A percentile compares a stretch with the other conserved stretches of the same genome.
Conservation (phyloP, 805 yeast species). For the Zygoascus bituminiphila region DNA sequence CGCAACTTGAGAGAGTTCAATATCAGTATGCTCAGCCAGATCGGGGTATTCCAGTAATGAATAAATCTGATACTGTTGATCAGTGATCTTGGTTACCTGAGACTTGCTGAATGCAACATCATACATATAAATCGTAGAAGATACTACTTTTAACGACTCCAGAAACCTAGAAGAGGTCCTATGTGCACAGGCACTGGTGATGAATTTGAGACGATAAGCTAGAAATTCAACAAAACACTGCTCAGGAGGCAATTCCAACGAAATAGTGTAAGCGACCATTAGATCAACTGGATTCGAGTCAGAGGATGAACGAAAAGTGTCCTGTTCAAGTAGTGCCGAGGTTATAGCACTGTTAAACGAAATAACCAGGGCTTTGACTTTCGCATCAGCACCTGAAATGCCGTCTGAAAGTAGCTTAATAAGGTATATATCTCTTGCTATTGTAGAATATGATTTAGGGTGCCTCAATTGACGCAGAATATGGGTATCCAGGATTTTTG, state of each 20-base stretch:
- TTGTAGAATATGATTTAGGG: background rate
- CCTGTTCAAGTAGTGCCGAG: background rate
- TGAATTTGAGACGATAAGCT: background rate
- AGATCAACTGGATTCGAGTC: slow-evolving; percentile 11
- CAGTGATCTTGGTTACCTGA: slow-evolving; percentile 10
- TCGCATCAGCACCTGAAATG: too few relatives aligned
- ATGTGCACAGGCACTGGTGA: background rate
- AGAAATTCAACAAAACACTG: background rate
- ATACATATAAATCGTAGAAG: slow-evolving; percentile 9
- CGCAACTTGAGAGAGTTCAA: slow-evolving; percentile 7
- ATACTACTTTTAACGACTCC: slow-evolving; percentile 8
- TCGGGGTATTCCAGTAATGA: slow-evolving; percentile 14
- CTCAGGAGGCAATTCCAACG: slow-evolving; percentile 10
- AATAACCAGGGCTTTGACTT: background rate
- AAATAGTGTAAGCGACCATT: slow-evolving; percentile 19
- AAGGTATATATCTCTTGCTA: background rate
- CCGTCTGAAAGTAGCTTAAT: background rate
- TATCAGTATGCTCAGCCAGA: slow-evolving; percentile 7
- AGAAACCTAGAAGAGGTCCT: slow-evolving; percentile 3
- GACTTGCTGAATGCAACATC: slow-evolving; percentile 13
- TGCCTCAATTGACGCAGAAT: background rate
- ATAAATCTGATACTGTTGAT: slow-evolving; percentile 12
- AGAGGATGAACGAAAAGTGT: background rate
- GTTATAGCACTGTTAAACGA: background rate
- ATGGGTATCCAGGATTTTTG: background rate